Conservation (phyloP, 345 rosid genomes). For the Populus euphratica region DNA sequence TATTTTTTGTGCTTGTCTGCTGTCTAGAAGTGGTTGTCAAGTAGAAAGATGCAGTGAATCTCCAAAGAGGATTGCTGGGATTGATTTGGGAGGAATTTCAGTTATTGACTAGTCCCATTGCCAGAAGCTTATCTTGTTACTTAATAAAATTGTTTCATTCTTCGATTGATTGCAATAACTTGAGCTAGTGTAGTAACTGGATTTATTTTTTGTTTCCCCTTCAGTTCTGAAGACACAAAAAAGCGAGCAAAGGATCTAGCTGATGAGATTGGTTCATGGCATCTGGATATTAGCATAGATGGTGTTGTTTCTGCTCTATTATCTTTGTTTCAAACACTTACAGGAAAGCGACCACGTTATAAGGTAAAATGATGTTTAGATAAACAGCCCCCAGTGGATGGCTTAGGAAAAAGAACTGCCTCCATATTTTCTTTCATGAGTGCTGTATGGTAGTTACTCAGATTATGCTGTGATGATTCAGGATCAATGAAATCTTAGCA, state of each 20-base stretch:
- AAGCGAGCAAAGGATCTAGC: conserved; percentile 73
- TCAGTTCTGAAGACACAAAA: conserved; percentile 73
- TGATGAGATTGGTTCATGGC: conserved; percentile 92
- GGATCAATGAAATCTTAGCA: not conserved
- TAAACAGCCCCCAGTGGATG: not conserved
- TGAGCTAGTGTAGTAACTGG: not conserved
- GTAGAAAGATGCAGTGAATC: not conserved
- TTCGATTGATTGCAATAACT: not conserved
- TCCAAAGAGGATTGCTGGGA: not conserved
- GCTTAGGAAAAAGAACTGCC: not conserved
- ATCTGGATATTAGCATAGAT: conserved; percentile 82
- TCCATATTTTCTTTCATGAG: not conserved
- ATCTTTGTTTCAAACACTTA: conserved; percentile 70
- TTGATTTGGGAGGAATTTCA: not conserved
- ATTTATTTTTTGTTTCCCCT: conserved; percentile 8
- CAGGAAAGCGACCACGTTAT: conserved; percentile 75
- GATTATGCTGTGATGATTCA: not conserved
- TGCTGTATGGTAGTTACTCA: not conserved
- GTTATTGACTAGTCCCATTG: not conserved
- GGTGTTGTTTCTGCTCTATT: conserved; percentile 73
- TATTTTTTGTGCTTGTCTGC: not conserved
- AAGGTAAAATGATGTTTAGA: conserved; percentile 44
- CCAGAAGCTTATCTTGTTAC: not conserved
- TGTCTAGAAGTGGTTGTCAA: not conserved
- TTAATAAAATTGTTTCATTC: not conserved